phyloP scores from a whole-genome alignment of 73 alveolate genomes.

The Paramecium octaurelia region DNA sequence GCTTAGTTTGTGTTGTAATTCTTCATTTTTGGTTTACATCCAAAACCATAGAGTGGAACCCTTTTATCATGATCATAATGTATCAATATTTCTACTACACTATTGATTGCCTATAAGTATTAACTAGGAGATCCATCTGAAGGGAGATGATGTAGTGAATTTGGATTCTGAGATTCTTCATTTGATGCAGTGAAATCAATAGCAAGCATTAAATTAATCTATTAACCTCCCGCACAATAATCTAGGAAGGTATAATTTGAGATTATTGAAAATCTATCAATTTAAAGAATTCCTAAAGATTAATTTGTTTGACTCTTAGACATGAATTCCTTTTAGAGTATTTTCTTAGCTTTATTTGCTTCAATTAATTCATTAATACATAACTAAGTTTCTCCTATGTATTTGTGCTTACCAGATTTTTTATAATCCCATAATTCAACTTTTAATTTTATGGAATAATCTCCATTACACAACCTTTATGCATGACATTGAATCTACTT shows the following conservation, averaged over 20 bases:
- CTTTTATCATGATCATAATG: constrained; percentile 81
- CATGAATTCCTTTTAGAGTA: background rate
- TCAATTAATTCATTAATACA: constrained; percentile 52
- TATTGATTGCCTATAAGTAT: constrained; percentile 74
- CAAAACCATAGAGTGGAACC: constrained; percentile 84
- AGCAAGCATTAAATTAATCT: constrained; percentile 75
- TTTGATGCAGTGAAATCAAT: constrained; percentile 85
- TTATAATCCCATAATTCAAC: constrained; percentile 72
- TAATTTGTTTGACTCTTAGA: background rate
- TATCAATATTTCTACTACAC: constrained; percentile 77
- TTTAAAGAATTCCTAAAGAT: background rate
- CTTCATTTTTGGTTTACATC: constrained; percentile 69
- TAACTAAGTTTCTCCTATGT: constrained; percentile 64
- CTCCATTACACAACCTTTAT: constrained; percentile 74
- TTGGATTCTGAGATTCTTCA: constrained; percentile 54
- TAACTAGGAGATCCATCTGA: constrained; percentile 67
- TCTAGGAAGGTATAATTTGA: constrained; percentile 67
- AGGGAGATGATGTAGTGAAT: constrained; percentile 69
- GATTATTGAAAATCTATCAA: constrained; percentile 34
- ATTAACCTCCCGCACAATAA: constrained; percentile 77
- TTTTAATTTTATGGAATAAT: constrained; percentile 64
- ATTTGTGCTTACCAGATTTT: constrained; percentile 62
- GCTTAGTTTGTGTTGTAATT: constrained; percentile 37
- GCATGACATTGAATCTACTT: constrained; percentile 61
- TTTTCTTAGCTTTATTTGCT: background rate